These are phyloP conservation scores for Comarum palustre DNA, from an alignment of 306 rosid genomes.

Conservation along the genomic window DNA sequence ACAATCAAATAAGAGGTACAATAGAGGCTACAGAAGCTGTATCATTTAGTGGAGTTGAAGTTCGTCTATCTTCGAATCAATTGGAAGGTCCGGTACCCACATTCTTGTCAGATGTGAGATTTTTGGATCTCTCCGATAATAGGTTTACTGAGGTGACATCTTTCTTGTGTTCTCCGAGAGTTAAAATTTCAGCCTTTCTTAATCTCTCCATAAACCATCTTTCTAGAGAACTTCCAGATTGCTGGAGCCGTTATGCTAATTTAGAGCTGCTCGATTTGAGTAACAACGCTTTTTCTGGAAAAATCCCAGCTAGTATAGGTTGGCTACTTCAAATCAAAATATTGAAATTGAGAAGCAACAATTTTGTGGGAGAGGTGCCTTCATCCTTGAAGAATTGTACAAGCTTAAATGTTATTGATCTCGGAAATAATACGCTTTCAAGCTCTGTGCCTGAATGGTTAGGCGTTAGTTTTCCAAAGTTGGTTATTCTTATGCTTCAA, in stretches of 20 bases:
- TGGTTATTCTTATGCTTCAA: slow-evolving; percentile 14
- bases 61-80: not conserved
- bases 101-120: not conserved
- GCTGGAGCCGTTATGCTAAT: not conserved
- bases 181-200: not conserved
- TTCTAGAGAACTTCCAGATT: slow-evolving; percentile 10
- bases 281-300: not conserved
- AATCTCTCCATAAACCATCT: slow-evolving; percentile 1
- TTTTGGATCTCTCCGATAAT: not conserved
- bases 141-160: not conserved
- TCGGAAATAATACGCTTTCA: slow-evolving; percentile 7
- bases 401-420: not conserved
- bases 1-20: not conserved
- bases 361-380: slow-evolving; percentile 7
- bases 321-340: not conserved
- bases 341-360: slow-evolving; percentile 9
- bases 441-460: slow-evolving; percentile 3
- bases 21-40: not conserved
- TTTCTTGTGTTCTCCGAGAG: not conserved
- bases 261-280: not conserved
- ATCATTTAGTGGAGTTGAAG: not conserved
- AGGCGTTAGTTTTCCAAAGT: not conserved
- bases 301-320: not conserved
- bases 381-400: slow-evolving; percentile 1
- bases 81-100: slow-evolving; percentile 5